phyloP scores from a whole-genome alignment of 306 rosid species.

The Vicia sativa region DNA sequence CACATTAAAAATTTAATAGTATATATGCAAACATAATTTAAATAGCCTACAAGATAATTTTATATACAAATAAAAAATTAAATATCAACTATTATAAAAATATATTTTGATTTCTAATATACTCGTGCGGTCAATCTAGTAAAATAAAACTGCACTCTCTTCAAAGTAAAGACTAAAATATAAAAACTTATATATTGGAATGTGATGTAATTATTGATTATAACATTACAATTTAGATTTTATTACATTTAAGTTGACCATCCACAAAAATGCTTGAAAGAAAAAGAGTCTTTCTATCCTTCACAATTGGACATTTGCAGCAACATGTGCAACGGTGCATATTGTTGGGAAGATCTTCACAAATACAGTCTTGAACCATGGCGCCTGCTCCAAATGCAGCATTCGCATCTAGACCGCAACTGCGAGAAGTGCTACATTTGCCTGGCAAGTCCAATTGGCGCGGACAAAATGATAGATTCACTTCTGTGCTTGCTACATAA shows the following conservation, averaged over 20 bases:
- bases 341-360: background rate
- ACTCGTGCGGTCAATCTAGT: no score
- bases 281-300: background rate
- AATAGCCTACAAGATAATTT: no score
- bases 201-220: background rate
- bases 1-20: no score
- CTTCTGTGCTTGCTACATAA: background rate
- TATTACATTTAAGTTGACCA: background rate
- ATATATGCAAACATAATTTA: no score
- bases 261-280: background rate
- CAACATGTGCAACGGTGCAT: conserved; percentile 1
- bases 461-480: background rate
- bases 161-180: no score
- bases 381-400: background rate
- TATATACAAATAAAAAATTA: no score
- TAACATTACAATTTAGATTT: background rate
- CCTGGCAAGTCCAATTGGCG: background rate
- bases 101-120: no score
- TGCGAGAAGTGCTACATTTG: background rate
- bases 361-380: background rate
- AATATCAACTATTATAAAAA: no score
- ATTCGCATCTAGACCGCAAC: background rate
- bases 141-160: no score
- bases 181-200: background rate
- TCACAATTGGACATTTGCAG: background rate